Conservation (phyloP, 352 stramenopile species). For the Globisporangium carolinianum region DNA sequence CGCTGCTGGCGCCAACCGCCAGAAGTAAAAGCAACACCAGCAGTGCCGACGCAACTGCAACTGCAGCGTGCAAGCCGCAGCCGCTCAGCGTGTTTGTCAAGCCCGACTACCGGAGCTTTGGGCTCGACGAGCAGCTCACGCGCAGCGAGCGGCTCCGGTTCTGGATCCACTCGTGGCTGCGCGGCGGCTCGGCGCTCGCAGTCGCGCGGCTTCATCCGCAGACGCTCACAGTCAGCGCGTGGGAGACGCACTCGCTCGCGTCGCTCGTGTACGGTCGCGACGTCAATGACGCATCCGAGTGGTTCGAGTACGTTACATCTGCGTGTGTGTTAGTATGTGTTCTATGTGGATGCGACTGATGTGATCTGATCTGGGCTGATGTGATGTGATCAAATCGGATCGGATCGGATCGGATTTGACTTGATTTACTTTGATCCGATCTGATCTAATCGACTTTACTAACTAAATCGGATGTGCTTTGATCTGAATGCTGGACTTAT, state of each 20-base stretch:
- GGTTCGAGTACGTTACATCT: constrained; percentile 44
- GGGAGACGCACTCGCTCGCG: constrained; percentile 35
- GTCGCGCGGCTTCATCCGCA: constrained; percentile 38
- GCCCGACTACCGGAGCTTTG: constrained; percentile 44
- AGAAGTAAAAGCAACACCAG: not conserved
- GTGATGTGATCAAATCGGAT: no score
- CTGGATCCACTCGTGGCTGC: constrained; percentile 78
- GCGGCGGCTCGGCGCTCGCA: constrained; percentile 45
- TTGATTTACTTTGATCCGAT: no score
- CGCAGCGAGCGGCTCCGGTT: constrained; percentile 49
- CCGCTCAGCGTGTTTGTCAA: constrained; percentile 69
- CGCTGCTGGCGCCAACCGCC: constrained; percentile 5
- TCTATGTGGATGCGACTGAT: no score
- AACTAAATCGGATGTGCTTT: no score
- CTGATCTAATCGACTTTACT: no score
- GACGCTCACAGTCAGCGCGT: constrained; percentile 25
- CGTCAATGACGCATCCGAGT: constrained; percentile 22
- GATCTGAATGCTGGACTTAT: no score
- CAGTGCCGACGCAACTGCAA: not conserved
- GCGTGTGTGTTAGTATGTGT: not conserved
- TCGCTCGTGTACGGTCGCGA: constrained; percentile 39
- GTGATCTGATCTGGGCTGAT: no score
- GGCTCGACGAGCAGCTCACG: constrained; percentile 53
- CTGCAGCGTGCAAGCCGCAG: constrained; percentile 1
- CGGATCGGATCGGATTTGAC: no score